A percentile compares a stretch with the other conserved stretches of the same genome.
These are phyloP conservation scores for Syzygium syzygioides DNA, from an alignment of 441 rosid genomes.

Conservation along the genomic window DNA sequence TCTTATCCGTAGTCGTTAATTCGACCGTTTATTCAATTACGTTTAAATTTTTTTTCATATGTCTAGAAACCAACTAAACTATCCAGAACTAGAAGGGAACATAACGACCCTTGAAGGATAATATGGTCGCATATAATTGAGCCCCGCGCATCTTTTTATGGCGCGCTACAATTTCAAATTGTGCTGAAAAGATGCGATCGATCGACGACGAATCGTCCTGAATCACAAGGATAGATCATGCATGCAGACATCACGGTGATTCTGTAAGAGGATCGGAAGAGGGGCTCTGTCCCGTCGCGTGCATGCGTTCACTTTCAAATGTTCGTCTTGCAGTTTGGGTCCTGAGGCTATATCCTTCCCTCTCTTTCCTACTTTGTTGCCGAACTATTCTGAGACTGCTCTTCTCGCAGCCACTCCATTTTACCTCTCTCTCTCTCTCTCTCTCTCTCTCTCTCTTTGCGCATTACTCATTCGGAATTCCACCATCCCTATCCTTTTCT, in stretches of 20 bases:
- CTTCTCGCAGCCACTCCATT: conserved; percentile 4
- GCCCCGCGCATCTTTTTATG: neutral
- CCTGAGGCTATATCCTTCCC: neutral
- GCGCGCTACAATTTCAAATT: too few relatives aligned
- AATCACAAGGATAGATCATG: neutral
- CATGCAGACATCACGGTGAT: neutral
- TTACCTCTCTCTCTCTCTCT: neutral
- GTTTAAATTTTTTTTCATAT: neutral
- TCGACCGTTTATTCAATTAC: neutral
- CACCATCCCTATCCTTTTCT: neutral
- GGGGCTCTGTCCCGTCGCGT: neutral
- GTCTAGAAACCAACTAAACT: neutral
- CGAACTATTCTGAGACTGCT: neutral
- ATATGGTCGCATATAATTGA: neutral
- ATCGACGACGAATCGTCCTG: neutral
- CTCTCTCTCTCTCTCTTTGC: neutral
- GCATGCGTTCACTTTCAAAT: neutral
- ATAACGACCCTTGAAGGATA: neutral
- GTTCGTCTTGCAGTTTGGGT: neutral
- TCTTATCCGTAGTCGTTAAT: neutral
- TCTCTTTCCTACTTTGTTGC: neutral
- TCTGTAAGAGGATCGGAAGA: neutral
- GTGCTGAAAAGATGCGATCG: neutral
- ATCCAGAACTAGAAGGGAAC: neutral
- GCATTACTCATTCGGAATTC: neutral